Base-by-base conservation (phyloP, 345 rosid genomes). In the Moringa oleifera region DNA sequence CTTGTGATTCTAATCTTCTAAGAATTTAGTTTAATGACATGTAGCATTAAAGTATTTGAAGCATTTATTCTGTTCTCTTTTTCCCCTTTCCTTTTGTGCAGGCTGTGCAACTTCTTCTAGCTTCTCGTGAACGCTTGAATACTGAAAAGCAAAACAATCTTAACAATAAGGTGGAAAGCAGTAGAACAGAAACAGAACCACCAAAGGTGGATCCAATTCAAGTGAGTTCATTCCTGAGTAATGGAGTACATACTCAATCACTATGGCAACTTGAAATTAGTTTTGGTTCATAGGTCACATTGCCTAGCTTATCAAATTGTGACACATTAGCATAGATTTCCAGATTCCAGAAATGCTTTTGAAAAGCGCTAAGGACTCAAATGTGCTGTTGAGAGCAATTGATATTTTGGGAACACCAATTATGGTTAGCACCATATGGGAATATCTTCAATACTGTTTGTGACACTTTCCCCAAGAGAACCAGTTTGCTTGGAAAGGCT, bases 51-150 rank as follows among this genome's bases (percentile, higher is more conserved):
- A 31, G 28, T 47, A 47, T 22, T 28, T 8, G 33, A 56, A 57
- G 12, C 25, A 7, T 64, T 52, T 18, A 19, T 21, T 20, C 4
- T 21, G 22, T 45, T n/a, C 1, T 20, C 37, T 56, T 31, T 67
- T 46, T 23, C 53, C 41, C 18, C 24, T 60, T 37, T 69, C 19
- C 55, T 57, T 64, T 61, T 37, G 63, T 65, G 60, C 80, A 93
- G 98, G 98, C 98, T 25, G 92, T 88, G 77, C 81, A 79, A 74
- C 69, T 84, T 64, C 87, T 93, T 71, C 77, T 87, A 31, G 78
- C 75, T 65, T 63, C 86, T 61, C 90, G 86, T 61, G 87, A 85
- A 61, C 74, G 56, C 7, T 63, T 86, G 63, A 76, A 63, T 47
- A 74, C 79, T 18, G 81, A 68, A 74, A 69, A 76, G 60, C 68